Conservation (phyloP, 2,329 filamentous ascomycete species). For the Magnaporthales sp. region DNA sequence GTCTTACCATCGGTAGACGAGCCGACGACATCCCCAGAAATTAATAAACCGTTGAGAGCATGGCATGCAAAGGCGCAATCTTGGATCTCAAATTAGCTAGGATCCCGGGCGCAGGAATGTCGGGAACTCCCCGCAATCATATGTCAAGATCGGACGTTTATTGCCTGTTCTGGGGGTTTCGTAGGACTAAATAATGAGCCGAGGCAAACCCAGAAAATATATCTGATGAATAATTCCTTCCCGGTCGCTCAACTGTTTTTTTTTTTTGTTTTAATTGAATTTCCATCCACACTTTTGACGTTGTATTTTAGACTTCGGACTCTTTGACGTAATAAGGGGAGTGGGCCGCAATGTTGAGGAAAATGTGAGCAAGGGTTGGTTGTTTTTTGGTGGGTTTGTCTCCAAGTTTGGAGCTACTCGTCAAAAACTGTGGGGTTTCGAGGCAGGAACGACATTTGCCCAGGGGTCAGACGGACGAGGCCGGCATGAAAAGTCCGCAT, state of each 20-base stretch:
- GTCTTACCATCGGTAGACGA: too few relatives aligned
- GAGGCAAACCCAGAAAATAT: not conserved
- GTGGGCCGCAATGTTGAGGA: not conserved
- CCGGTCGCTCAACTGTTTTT: not conserved
- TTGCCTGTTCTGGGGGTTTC: not conserved
- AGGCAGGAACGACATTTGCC: not conserved
- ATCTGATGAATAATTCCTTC: not conserved
- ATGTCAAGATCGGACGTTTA: not conserved
- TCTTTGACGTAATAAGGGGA: not conserved
- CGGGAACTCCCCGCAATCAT: not conserved
- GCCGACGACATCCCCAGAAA: too few relatives aligned
- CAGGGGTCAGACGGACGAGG: not conserved
- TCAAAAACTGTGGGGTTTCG: not conserved
- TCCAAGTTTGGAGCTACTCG: not conserved
- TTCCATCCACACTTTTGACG: not conserved
- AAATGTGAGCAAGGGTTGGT: too few relatives aligned
- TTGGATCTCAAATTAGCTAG: not conserved
- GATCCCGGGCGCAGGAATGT: not conserved
- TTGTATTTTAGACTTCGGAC: not conserved
- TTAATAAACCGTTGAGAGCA: not conserved
- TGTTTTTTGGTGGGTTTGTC: not conserved
- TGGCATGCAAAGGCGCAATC: not conserved
- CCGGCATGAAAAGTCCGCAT: not conserved
- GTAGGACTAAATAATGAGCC: not conserved
- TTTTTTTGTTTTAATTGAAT: not conserved